Evolutionary conservation across 768 basidiomycete species (phyloP), one percentile per base, ranked within the genome.

Genomic region (Agrocybe praecox): DNA sequence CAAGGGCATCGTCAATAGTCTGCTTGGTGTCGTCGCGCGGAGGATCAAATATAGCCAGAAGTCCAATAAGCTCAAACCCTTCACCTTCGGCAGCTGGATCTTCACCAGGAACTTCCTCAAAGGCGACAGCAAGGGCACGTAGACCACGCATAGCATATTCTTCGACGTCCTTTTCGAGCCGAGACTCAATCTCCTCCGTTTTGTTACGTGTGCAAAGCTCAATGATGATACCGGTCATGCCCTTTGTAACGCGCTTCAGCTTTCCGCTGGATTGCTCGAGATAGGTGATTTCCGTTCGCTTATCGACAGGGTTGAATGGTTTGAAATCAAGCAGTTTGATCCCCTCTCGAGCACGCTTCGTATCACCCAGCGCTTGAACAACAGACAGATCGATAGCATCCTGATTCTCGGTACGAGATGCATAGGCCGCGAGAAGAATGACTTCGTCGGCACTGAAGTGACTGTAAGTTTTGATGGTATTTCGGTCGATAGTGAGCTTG

Each of bases 281-380:
- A 79, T 98, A 98, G 43, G 96, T 98, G 73, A 96, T 96, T 79
- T 98, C 96, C 57, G 96, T 98, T 69, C 96, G 93, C 82, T 98
- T 98, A 82, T 96, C 94, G 65, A 96, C 94, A 45, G 96, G 96
- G 83, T 98, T 97, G 85, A 98, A 98, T 12, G 96, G 96, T 81
- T 98, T 98, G 83, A 98, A 98, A 74, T 98, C 96, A 69, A 98
- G 81, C 40, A 98, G 87, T 72, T 92, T 95, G 80, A 98, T 96
- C 22, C 95, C 95, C 43, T 82, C 83, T 60, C 96, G 94, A 55
- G 96, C 96, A 48, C 82, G 83, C 43, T 71, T 40, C 2, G 83
- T 64, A 68, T 94, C 89, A 42, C 86, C 86, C 45, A 95, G 79
- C 46, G 94, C 90, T 49, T 80, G 75, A 46, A 96, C 90, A 59